Evolutionary conservation across 257 asterid genomes (phyloP), one percentile per base, ranked within the genome.

Genomic region (Lavandula angustifolia): DNA sequence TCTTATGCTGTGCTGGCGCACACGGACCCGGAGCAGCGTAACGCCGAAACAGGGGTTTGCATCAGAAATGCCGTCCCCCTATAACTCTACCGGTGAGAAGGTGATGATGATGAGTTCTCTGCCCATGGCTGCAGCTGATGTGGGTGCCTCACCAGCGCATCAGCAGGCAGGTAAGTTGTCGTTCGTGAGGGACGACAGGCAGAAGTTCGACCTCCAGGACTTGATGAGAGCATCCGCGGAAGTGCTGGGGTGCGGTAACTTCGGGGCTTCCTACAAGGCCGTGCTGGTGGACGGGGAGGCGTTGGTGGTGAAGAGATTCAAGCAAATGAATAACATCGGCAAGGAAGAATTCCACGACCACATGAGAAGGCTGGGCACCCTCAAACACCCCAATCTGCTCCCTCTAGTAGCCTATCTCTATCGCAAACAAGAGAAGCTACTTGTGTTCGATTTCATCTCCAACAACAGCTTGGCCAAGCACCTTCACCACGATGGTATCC

Each of bases 221-320:
- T 48, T 91, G 76, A 76, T 91, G 75, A 82, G 96, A 69, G 97
- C 97, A 1, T 87, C 96, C 0, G 97, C 97, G 0, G 97, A 91
- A 67, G 89, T 91, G 56, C 68, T 91, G 74, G 97, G 97, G 3
- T 80, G 91, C 33, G 97, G 97, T 4, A 84, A 75, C 79, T 85
- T 91, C 10, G 97, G 97, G 22, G 94, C 97, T 7, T 87, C 97
- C 0, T 91, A 91, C 74, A 91, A 91, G 83, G 96, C 96, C 1
- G 82, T 85, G 10, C 49, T 91, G 41, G 83, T 91, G 77, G 95
- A 85, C 37, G 92, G 92, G 0, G 91, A 84, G 69, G 81, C 87
- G 1, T 75, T 87, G 3, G 97, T 91, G 8, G 97, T 91, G 35
- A 91, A 91, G 75, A 84, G 96, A 70, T 91, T 85, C 68, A 91